Evolutionary conservation across 768 basidiomycete species (phyloP).

Genomic region (Suillus decipiens): DNA sequence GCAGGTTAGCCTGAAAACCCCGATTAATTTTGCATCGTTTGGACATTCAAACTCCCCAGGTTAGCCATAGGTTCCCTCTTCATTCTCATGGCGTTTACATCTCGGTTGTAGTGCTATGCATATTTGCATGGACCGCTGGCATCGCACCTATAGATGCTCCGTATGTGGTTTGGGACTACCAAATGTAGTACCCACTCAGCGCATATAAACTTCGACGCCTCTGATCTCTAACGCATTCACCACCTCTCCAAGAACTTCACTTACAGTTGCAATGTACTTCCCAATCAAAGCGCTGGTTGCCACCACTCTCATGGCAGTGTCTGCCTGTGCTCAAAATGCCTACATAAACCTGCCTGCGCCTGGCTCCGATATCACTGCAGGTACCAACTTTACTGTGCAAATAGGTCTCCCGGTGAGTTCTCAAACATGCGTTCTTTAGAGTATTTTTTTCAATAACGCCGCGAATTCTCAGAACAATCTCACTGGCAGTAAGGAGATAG

Average conservation of each 20-base stretch:
- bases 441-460: not conserved
- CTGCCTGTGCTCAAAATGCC: conserved; percentile 6
- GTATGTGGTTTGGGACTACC: not conserved
- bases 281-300: not conserved
- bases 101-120: not conserved
- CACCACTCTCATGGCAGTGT: conserved; percentile 1
- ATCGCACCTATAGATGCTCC: not conserved
- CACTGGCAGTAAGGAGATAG: conserved; percentile 38
- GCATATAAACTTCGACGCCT: not conserved
- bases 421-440: not conserved
- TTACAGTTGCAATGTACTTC: not conserved
- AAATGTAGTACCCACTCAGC: not conserved
- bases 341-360: conserved; percentile 9
- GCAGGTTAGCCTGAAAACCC: not conserved
- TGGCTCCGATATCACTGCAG: conserved; percentile 37
- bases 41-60: too few relatives aligned
- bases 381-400: conserved; percentile 40
- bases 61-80: not conserved
- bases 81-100: not conserved
- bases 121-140: not conserved
- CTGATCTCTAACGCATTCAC: not conserved
- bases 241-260: not conserved
- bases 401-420: conserved; percentile 43
- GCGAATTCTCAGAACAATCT: conserved; percentile 31
- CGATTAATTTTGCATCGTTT: too few relatives aligned